Evolutionary conservation across 192 early-diverging fungal genomes (phyloP).

Genomic region (Chytriomyces sp.): DNA sequence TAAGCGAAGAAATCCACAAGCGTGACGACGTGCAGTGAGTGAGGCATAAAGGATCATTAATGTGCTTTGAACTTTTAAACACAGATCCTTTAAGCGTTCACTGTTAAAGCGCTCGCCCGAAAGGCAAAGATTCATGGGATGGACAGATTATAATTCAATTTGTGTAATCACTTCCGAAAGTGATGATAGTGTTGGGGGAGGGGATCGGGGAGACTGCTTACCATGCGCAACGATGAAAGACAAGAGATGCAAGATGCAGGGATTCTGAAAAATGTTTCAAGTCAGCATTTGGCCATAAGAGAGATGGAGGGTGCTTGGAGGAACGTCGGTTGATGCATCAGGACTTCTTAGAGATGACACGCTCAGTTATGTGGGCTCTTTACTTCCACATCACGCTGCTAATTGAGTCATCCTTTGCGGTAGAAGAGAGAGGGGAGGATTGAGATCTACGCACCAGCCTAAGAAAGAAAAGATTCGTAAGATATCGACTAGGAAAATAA

Average conservation of each 20-base stretch:
- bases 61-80: not conserved
- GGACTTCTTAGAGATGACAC: not conserved
- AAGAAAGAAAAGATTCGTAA: not conserved
- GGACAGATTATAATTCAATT: conserved; percentile 3
- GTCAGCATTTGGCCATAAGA: too few species aligned
- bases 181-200: not conserved
- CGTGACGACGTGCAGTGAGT: not conserved
- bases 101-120: not conserved
- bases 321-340: not conserved
- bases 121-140: not conserved
- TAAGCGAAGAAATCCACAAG: not conserved
- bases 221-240: too few species aligned
- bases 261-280: too few species aligned
- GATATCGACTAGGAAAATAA: not conserved
- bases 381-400: conserved; percentile 8
- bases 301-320: too few species aligned
- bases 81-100: not conserved
- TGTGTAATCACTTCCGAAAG: not conserved
- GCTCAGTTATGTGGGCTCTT: not conserved
- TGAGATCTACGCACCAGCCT: not conserved
- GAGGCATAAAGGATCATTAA: not conserved
- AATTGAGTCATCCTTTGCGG: not conserved
- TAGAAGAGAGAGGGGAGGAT: not conserved
- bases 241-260: too few species aligned
- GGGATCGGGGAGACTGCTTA: not conserved